Evolutionary conservation across 345 rosid genomes (phyloP).

Genomic region (Hibiscus syriacus): DNA sequence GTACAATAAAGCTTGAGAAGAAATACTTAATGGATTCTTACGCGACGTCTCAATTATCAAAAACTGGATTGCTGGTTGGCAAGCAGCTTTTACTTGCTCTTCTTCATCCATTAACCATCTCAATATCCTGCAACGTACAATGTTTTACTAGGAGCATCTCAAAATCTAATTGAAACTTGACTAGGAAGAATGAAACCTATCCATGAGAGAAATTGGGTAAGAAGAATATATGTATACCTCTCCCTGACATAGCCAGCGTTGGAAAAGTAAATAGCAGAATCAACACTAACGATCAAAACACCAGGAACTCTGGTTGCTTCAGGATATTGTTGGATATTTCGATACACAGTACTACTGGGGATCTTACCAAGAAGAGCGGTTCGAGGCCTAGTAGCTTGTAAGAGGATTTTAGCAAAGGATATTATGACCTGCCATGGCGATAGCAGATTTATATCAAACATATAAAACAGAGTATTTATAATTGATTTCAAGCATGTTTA

Average conservation of each 20-base stretch:
- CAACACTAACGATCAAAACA: constrained; percentile 72
- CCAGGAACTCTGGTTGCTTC: constrained; percentile 78
- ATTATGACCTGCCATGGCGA: constrained; percentile 50
- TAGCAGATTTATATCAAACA: background rate
- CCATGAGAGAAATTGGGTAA: no score
- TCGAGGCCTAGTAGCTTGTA: constrained; percentile 92
- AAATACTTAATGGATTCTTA: constrained; percentile 21
- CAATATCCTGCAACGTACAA: constrained; percentile 44
- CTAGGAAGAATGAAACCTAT: no score
- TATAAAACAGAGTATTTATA: background rate
- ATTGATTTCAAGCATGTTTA: background rate
- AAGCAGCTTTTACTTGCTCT: constrained; percentile 38
- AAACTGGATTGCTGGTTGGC: constrained; percentile 39
- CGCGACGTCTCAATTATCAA: constrained; percentile 88
- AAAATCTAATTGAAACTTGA: background rate
- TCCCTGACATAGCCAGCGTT: constrained; percentile 89
- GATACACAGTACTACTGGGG: constrained; percentile 69
- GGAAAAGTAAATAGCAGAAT: constrained; percentile 94
- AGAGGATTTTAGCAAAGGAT: constrained; percentile 84
- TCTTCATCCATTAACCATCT: constrained; percentile 92
- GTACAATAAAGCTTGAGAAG: background rate
- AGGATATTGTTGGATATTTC: constrained; percentile 90
- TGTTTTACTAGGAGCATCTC: background rate
- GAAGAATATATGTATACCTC: constrained; percentile 33
- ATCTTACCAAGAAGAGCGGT: constrained; percentile 82